Base-by-base conservation (phyloP, 140 eudicot species). In the Senecio squalidus region DNA sequence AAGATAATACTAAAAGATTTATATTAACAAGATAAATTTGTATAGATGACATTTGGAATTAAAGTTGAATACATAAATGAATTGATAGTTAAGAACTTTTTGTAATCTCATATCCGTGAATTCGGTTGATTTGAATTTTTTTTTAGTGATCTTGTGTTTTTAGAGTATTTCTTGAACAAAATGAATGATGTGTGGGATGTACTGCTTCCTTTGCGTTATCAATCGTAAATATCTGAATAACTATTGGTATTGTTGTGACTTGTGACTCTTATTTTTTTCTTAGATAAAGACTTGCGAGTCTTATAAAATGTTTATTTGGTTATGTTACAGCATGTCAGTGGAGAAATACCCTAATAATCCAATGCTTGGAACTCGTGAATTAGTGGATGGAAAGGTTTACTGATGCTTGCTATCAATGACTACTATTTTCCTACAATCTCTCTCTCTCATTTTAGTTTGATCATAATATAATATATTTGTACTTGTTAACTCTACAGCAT, bases 361-460 rank as follows among this genome's bases (percentile, higher is more conserved):
- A 15, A 92, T 92, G 98, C 98, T 91, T 77, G 98, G 98, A 64
- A 80, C 69, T 21, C 91, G 96, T 29, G 81, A 83, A 75, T 24
- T 76, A 22, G 80, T 81, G 57, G 22, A 91, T 61, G 98, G 96
- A 55, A 87, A 92, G 98, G 98, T 92, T 84, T 40, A 28, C 15
- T 20, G 25, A 9, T 62, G 34, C 45, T 16, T 55, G 16, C 51
- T 22, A 53, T 31, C 29, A 17, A 22, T 44, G 3, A 45, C 39
- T 1, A 7, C 24, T 34, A 4, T 44, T 47, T 29, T 44, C 16
- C 28, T 28, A 1, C 20, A 0, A 14, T 29, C 1, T 47, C 16
- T 25, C 11, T 43, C 25, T 16, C n/a, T 52, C 38, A 41, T 54
- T 44, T 62, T 15, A 44, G 7, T 24, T 6, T 34, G 3, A 29